Conservation (phyloP, 768 basidiomycete species). For the Scleroderma bovista region DNA sequence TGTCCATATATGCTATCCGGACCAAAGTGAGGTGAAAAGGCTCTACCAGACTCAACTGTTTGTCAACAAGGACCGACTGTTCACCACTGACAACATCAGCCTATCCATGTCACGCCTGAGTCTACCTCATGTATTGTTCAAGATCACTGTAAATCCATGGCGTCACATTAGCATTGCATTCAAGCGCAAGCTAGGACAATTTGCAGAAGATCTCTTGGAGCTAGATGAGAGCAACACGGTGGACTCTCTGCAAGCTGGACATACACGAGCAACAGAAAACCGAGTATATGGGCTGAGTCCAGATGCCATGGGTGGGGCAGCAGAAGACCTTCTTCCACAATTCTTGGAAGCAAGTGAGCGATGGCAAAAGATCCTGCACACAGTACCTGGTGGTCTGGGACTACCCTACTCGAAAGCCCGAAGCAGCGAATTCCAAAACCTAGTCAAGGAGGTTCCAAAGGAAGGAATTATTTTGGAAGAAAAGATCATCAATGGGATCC, state of each 20-base stretch:
- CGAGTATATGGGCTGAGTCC: conserved; percentile 25
- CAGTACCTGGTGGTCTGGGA: not conserved
- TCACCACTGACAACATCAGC: not conserved
- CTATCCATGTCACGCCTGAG: not conserved
- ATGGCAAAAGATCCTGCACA: not conserved
- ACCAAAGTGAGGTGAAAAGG: not conserved
- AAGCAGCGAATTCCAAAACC: no score
- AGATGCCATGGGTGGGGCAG: conserved; percentile 10
- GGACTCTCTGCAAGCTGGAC: conserved; percentile 22
- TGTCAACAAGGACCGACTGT: not conserved
- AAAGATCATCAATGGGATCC: not conserved
- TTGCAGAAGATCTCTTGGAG: conserved; percentile 6
- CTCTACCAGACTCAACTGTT: not conserved
- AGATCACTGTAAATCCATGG: conserved; percentile 5
- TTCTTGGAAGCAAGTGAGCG: conserved; percentile 19
- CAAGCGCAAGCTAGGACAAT: no score
- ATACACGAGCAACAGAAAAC: conserved; percentile 19
- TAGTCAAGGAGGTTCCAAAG: no score
- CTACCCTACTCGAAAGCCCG: not conserved
- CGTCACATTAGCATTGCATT: conserved; percentile 22
- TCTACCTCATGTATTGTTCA: not conserved
- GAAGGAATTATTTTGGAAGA: no score
- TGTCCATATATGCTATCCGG: not conserved
- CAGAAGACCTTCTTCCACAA: conserved; percentile 21
- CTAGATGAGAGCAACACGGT: conserved; percentile 9